Base-by-base conservation (phyloP, 1,139 yeast genomes). In the Kodamaea plutei region DNA sequence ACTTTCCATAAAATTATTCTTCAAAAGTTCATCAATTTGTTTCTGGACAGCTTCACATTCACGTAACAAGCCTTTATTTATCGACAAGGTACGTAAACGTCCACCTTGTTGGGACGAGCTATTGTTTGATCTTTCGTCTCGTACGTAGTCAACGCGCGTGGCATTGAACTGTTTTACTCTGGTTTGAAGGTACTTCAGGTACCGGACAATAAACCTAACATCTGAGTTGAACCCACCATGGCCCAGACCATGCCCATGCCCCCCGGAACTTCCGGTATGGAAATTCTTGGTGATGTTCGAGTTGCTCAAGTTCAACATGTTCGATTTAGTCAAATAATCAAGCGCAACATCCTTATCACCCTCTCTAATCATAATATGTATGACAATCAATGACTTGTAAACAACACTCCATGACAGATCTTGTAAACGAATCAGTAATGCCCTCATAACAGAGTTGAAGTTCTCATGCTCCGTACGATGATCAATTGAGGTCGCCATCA, bases 361-460 rank as follows among this genome's bases (percentile, higher is more conserved):
- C 52, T 91, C 96, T 37, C 96, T 73, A 25, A 88, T 79, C 94
- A 91, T 82, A 35, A 88, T 78, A 59, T 91, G 98, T 26, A 85
- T 57, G 20, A 89, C 94, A 38, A 91, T 72, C 45, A 89, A 65
- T 10, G 94, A 66, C 59, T 91, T 91, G 69, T 77, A 91, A 14
- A 84, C 93, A 33, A 84, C 79, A 8, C 95, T 80, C 96, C 96
- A 91, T 2, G 94, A 84, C 13, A 81, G 63, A 52, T 87, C 95
- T 35, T 73, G 78, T 34, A 85, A 64, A 33, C 96, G 63, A 16
- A 52, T 45, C 15, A 69, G 70, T 37, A 91, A 61, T 1, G 82
- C 64, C 31, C 71, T 64, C 78, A 88, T 79, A 22, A 88, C 80
- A 11, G 79, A 74, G 35, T 70, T 69, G 48, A 89, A 76, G 44